phyloP scores from a whole-genome alignment of 2,329 filamentous ascomycete species.

The Cadophora luteo-olivacea region DNA sequence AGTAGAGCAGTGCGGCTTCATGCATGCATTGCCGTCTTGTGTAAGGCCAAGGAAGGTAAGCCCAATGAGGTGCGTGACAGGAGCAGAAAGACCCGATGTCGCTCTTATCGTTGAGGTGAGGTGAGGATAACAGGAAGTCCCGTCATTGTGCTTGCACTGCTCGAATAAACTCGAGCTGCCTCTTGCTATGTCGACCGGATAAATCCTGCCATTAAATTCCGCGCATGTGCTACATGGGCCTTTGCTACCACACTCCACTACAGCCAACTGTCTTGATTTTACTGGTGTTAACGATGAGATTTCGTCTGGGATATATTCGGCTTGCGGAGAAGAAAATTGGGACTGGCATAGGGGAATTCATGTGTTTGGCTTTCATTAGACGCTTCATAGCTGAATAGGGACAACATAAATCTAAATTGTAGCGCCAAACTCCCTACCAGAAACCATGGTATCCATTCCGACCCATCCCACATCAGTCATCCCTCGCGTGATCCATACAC shows the following conservation, averaged over 20 bases:
- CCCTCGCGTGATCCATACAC: slow-evolving; percentile 26
- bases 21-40: slow-evolving; percentile 9
- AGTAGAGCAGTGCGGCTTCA: slow-evolving; percentile 5
- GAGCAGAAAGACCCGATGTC: background rate
- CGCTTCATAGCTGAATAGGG: slow-evolving; percentile 15
- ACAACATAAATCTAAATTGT: slow-evolving; percentile 20
- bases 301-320: background rate
- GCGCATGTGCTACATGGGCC: no score
- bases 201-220: no score
- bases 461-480: slow-evolving; percentile 18
- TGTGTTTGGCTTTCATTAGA: slow-evolving; percentile 17
- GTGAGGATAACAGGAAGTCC: background rate
- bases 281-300: background rate
- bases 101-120: background rate
- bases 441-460: slow-evolving; percentile 30
- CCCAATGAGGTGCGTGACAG: background rate
- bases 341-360: background rate
- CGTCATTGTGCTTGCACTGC: background rate
- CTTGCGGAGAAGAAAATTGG: background rate
- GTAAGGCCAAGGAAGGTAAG: background rate
- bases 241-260: no score
- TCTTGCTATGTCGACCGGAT: background rate
- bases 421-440: slow-evolving; percentile 18
- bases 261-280: no score
- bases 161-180: no score